phyloP scores from a whole-genome alignment of 768 basidiomycete species.

The Mycena amicta region DNA sequence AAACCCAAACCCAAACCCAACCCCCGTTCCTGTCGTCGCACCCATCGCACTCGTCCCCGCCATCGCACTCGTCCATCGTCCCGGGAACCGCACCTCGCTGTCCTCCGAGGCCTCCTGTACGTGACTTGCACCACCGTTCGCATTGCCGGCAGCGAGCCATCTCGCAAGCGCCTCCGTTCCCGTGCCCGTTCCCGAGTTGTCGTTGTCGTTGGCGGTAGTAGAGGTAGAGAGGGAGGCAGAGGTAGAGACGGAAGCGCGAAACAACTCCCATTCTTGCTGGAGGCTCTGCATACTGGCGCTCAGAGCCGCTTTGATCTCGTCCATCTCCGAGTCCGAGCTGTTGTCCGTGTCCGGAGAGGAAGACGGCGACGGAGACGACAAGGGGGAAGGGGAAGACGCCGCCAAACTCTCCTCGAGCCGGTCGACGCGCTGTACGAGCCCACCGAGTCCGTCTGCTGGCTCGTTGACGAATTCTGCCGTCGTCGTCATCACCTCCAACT shows the following conservation, averaged over 20 bases:
- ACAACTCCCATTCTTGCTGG: conserved; percentile 10
- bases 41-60: not conserved
- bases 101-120: not conserved
- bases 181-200: not conserved
- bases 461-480: not conserved
- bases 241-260: conserved; percentile 8
- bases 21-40: not conserved
- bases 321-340: not conserved
- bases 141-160: not conserved
- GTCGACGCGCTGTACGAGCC: not conserved
- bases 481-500: conserved; percentile 1
- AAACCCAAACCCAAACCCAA: not conserved
- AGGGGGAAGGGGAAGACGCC: too few relatives aligned
- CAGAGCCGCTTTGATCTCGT: conserved; percentile 3
- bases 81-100: not conserved
- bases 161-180: not conserved
- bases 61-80: too few relatives aligned
- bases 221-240: too few relatives aligned
- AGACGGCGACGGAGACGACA: too few relatives aligned
- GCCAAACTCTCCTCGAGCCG: not conserved
- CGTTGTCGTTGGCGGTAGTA: too few relatives aligned
- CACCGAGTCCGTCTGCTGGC: not conserved
- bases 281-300: conserved; percentile 3
- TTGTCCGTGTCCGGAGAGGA: not conserved
- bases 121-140: not conserved